These are phyloP conservation scores for Colletotrichum sp. DNA, from an alignment of 2,329 filamentous ascomycete genomes.

Conservation along the genomic window DNA sequence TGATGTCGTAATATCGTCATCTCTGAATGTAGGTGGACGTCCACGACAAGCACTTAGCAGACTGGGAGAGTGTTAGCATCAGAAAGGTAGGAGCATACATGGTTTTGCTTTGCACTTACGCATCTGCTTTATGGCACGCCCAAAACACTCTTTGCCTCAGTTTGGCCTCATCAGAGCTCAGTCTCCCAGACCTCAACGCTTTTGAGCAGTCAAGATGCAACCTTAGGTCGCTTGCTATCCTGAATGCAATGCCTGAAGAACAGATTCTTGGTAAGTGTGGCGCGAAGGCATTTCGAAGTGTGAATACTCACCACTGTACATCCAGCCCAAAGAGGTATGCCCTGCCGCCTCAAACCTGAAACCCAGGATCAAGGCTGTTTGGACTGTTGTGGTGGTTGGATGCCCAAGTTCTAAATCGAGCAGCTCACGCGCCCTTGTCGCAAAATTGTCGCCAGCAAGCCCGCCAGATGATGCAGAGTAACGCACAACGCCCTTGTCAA, in stretches of 20 bases:
- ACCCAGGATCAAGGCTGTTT: background rate
- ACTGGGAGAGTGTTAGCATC: background rate
- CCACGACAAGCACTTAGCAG: background rate
- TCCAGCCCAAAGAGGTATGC: background rate
- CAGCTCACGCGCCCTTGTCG: background rate
- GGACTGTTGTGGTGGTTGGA: background rate
- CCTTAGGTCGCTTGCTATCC: background rate
- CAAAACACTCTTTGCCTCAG: constrained; percentile 9
- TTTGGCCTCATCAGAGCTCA: background rate
- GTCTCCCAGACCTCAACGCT: background rate
- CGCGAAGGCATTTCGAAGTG: background rate
- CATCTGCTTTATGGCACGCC: constrained; percentile 6
- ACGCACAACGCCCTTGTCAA: constrained; percentile 2
- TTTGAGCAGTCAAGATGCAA: constrained; percentile 7
- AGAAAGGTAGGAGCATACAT: fast-evolving
- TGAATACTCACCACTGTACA: constrained; percentile 4
- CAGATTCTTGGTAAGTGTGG: background rate
- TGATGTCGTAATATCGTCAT: background rate
- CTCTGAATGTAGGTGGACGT: background rate
- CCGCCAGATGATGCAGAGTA: constrained; percentile 1
- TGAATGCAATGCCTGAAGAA: background rate
- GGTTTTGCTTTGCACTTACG: background rate
- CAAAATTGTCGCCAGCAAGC: background rate
- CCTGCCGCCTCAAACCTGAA: background rate
- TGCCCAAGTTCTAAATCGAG: background rate